Evolutionary conservation across 2,329 filamentous ascomycete genomes (phyloP).

Genomic region (Onygenales sp.): DNA sequence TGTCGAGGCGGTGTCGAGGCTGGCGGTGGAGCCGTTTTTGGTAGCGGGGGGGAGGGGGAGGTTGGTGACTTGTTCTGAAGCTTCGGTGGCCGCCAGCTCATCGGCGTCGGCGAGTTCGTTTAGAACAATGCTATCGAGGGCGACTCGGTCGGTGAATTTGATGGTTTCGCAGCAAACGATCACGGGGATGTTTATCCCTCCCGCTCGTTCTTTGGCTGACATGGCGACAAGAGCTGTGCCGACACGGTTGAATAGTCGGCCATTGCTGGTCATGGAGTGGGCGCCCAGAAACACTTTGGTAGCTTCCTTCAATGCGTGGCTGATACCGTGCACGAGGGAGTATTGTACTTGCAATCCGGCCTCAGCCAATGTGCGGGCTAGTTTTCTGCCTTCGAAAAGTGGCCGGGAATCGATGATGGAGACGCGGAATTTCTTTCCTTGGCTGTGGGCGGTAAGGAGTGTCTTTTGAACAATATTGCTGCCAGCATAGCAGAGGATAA

Average conservation of each 20-base stretch:
- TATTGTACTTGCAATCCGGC: constrained; percentile 72
- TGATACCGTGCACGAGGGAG: constrained; percentile 67
- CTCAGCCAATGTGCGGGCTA: constrained; percentile 61
- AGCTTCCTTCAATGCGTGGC: constrained; percentile 60
- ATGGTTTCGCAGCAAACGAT: constrained; percentile 88
- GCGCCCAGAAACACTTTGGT: constrained; percentile 76
- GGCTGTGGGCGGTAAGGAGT: constrained; percentile 59
- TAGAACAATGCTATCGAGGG: constrained; percentile 82
- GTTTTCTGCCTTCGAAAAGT: constrained; percentile 58
- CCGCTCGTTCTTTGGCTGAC: constrained; percentile 56
- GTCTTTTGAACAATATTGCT: constrained; percentile 79
- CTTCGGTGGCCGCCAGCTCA: constrained; percentile 41
- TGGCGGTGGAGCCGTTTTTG: not conserved
- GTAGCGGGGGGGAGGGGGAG: constrained; percentile 1
- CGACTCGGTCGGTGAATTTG: constrained; percentile 86
- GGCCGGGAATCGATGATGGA: constrained; percentile 72
- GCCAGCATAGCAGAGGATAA: constrained; percentile 78
- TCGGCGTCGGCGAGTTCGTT: constrained; percentile 82
- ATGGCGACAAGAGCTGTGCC: constrained; percentile 83
- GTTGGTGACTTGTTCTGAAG: constrained; percentile 7
- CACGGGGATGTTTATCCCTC: constrained; percentile 60
- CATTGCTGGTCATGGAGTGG: constrained; percentile 93
- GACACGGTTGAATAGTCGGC: constrained; percentile 75
- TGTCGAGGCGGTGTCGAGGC: not conserved
- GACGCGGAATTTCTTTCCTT: constrained; percentile 70